Evolutionary conservation across 2,329 filamentous ascomycete genomes (phyloP).

Genomic region (Talaromyces atroroseus): DNA sequence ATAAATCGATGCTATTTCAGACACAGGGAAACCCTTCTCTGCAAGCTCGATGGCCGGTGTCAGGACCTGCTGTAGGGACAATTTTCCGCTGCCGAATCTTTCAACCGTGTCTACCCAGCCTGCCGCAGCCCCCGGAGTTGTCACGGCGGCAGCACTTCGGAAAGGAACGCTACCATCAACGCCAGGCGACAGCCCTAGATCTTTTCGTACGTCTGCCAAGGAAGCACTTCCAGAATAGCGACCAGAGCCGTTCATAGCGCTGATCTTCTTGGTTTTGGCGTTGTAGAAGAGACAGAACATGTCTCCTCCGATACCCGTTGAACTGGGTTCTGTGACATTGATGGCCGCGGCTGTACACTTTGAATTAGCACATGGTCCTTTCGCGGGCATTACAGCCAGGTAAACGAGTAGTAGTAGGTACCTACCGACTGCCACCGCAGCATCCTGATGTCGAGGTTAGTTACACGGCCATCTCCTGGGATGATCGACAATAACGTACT

Average conservation of each 20-base stretch:
- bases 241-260: slow-evolving; percentile 89
- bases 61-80: slow-evolving; percentile 71
- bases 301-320: slow-evolving; percentile 92
- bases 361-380: slow-evolving; percentile 4
- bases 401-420: slow-evolving; percentile 18
- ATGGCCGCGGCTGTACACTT: slow-evolving; percentile 66
- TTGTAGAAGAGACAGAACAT: slow-evolving; percentile 95
- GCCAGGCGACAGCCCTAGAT: slow-evolving; percentile 60
- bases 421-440: slow-evolving; percentile 84
- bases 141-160: slow-evolving; percentile 72
- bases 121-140: slow-evolving; percentile 82
- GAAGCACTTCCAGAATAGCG: slow-evolving; percentile 65
- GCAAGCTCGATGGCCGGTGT: slow-evolving; percentile 77
- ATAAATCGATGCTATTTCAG: slow-evolving; percentile 64
- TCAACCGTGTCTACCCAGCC: slow-evolving; percentile 90
- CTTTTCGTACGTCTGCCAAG: slow-evolving; percentile 63
- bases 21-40: slow-evolving; percentile 85
- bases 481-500: slow-evolving; percentile 48
- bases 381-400: background rate
- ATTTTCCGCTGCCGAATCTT: slow-evolving; percentile 80
- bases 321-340: slow-evolving; percentile 88
- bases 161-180: slow-evolving; percentile 62
- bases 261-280: slow-evolving; percentile 72
- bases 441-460: slow-evolving; percentile 57
- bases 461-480: background rate